Conservation (phyloP, 345 rosid genomes). For the Citropsis articulata region DNA sequence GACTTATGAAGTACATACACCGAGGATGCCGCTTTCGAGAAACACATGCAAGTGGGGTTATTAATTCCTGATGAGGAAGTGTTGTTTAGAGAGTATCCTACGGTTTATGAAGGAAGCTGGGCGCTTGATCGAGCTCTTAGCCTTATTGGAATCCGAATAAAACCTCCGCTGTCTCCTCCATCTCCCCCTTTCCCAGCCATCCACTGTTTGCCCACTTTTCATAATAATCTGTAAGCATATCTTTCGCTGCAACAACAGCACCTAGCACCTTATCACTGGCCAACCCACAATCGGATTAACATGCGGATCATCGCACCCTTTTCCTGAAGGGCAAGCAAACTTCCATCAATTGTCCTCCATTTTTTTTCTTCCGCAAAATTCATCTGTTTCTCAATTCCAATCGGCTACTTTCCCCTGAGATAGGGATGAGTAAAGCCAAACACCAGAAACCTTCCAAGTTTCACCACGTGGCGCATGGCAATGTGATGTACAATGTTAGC, state of each 20-base stretch:
- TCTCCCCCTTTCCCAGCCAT: slow-evolving; percentile 54
- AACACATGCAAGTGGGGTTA: too few species aligned
- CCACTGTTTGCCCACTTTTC: slow-evolving; percentile 44
- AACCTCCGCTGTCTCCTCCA: slow-evolving; percentile 54
- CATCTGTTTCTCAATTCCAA: slow-evolving; percentile 48
- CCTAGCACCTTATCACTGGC: slow-evolving; percentile 48
- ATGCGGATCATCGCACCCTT: slow-evolving; percentile 60
- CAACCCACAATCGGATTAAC: slow-evolving; percentile 65
- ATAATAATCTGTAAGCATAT: slow-evolving; percentile 54
- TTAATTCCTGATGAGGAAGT: too few species aligned
- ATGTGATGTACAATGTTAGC: slow-evolving; percentile 69
- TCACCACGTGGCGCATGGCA: slow-evolving; percentile 23
- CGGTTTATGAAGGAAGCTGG: slow-evolving; percentile 46
- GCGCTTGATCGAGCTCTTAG: slow-evolving; percentile 37
- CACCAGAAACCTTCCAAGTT: slow-evolving; percentile 40
- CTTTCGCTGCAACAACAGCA: slow-evolving; percentile 63
- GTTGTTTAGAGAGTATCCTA: too few species aligned
- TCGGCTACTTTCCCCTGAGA: slow-evolving; percentile 59
- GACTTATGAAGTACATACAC: too few species aligned
- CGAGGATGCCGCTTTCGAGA: too few species aligned
- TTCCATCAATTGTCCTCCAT: slow-evolving; percentile 81
- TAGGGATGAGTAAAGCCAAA: slow-evolving; percentile 61
- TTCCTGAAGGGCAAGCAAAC: slow-evolving; percentile 54
- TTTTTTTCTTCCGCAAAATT: slow-evolving; percentile 23
- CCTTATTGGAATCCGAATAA: slow-evolving; percentile 47